Base-by-base conservation (phyloP, 1,284 basidiomycete species). In the Fomitopsis palustris region DNA sequence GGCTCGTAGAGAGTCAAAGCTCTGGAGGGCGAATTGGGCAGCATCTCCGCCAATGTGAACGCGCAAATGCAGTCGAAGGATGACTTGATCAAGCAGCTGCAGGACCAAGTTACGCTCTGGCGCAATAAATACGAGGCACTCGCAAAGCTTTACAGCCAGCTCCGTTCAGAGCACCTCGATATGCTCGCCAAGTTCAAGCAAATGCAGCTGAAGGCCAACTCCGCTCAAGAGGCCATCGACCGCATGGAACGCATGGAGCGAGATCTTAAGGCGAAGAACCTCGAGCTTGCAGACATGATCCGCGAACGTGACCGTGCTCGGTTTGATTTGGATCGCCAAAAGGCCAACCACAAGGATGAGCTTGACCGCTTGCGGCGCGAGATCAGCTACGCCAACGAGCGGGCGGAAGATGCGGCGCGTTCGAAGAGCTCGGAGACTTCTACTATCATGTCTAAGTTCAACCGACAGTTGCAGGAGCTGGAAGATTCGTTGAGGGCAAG, bases 211-310 rank as follows among this genome's bases (percentile, higher is more conserved):
- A 98, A 98, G 76, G 97, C 97, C 21, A 97, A 96, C 73, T 98
- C 95, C 56, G 96, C 97, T 0, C 96, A 98, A 74, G 97, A 99
- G 76, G 94, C 96, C n/a, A 91, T 99, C 55, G 96, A 99, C 75
- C 90, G 90, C 69, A 98, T 99, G 95, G 97, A 99, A 75, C 83
- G 96, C 61, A 99, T 99, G 96, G 97, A 99, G 74, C 82, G 96
- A 38, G 97, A 99, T 73, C 81, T 98, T 69, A 99, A 99, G 79
- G 83, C 94, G 42, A 99, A 99, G 85, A 99, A 98, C 72, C 78
- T 99, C 58, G 97, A 99, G 74, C 80, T 99, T 35, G 96, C 96
- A 29, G 97, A 99, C 72, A 99, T 99, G 97, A 92, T 99, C 67
- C 87, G 96, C 56, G 97, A 99, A 75, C 87, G 97, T 39, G 97